These are phyloP conservation scores for Lentinula boryana DNA, from an alignment of 768 basidiomycete species.

Conservation along the genomic window DNA sequence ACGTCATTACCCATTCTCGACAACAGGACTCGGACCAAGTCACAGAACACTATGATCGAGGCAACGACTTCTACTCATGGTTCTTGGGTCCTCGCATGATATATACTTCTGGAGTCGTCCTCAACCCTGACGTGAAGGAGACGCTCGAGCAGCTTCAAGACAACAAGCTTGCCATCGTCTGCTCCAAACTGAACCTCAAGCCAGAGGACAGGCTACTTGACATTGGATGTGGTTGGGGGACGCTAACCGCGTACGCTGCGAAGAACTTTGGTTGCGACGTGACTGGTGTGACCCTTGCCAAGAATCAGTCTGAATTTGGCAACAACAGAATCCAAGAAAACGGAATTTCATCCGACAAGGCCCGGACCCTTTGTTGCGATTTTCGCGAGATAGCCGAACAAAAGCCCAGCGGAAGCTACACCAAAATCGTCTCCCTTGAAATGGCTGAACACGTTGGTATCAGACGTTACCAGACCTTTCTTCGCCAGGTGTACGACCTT, in stretches of 20 bases:
- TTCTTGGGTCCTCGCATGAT: conserved; percentile 96
- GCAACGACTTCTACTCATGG: conserved; percentile 96
- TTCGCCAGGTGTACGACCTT: conserved; percentile 87
- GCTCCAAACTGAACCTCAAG: conserved; percentile 87
- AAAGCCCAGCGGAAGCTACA: conserved; percentile 55
- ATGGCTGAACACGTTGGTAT: conserved; percentile 99
- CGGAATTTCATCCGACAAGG: conserved; percentile 65
- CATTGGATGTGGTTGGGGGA: conserved; percentile 96
- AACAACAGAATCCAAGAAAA: conserved; percentile 82
- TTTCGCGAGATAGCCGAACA: conserved; percentile 85
- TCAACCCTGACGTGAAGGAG: conserved; percentile 63
- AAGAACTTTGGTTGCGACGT: conserved; percentile 98
- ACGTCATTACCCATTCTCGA: conserved; percentile 88
- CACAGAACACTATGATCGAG: conserved; percentile 93
- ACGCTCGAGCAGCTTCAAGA: conserved; percentile 94
- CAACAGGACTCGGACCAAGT: conserved; percentile 94
- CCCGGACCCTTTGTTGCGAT: conserved; percentile 89
- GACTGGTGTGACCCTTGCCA: conserved; percentile 89
- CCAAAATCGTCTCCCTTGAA: conserved; percentile 93
- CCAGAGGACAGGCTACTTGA: conserved; percentile 81
- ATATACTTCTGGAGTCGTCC: conserved; percentile 91
- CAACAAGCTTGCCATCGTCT: conserved; percentile 94
- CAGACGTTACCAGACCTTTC: conserved; percentile 83
- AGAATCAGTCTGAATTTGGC: conserved; percentile 90
- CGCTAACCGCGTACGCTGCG: conserved; percentile 87